A percentile compares a stretch with the other conserved stretches of the same genome.
These are phyloP conservation scores for Pleurotus tuoliensis DNA, from an alignment of 768 basidiomycete genomes.

Conservation along the genomic window DNA sequence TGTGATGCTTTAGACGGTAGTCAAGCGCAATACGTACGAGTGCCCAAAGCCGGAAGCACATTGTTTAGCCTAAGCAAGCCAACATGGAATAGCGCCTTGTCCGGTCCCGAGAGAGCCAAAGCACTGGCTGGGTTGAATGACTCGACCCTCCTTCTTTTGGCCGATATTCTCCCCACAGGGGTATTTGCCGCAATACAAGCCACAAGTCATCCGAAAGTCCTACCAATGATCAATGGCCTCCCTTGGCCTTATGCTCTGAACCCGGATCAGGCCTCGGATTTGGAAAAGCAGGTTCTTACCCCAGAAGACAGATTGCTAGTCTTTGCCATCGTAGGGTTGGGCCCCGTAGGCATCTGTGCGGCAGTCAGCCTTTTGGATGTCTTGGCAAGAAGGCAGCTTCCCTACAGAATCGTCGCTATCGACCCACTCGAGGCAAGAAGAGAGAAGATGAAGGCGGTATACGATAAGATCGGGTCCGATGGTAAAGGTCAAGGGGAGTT, in stretches of 20 bases:
- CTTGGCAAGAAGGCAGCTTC: constrained; percentile 38
- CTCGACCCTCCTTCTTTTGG: constrained; percentile 64
- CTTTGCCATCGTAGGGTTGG: constrained; percentile 69
- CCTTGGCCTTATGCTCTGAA: constrained; percentile 55
- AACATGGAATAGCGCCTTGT: constrained; percentile 38
- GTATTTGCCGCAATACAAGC: constrained; percentile 74
- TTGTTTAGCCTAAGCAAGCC: constrained; percentile 59
- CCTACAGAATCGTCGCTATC: constrained; percentile 58
- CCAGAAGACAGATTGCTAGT: constrained; percentile 50
- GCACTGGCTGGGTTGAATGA: constrained; percentile 47
- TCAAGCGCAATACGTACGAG: constrained; percentile 76
- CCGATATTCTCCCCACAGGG: constrained; percentile 79
- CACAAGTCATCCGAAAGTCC: constrained; percentile 67
- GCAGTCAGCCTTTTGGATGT: constrained; percentile 61
- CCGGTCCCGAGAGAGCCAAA: constrained; percentile 30
- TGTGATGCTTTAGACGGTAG: constrained; percentile 63
- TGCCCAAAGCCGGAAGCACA: constrained; percentile 78
- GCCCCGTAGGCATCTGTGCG: constrained; percentile 77
- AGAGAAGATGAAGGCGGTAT: constrained; percentile 56
- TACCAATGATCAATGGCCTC: constrained; percentile 52
- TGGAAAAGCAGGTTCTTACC: constrained; percentile 29
- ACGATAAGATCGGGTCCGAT: constrained; percentile 41
- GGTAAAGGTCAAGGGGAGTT: constrained; percentile 48
- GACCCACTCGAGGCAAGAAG: constrained; percentile 58
- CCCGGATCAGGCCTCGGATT: constrained; percentile 16